Conservation (phyloP, 2,329 filamentous ascomycete genomes). For the Alternaria postmessia region DNA sequence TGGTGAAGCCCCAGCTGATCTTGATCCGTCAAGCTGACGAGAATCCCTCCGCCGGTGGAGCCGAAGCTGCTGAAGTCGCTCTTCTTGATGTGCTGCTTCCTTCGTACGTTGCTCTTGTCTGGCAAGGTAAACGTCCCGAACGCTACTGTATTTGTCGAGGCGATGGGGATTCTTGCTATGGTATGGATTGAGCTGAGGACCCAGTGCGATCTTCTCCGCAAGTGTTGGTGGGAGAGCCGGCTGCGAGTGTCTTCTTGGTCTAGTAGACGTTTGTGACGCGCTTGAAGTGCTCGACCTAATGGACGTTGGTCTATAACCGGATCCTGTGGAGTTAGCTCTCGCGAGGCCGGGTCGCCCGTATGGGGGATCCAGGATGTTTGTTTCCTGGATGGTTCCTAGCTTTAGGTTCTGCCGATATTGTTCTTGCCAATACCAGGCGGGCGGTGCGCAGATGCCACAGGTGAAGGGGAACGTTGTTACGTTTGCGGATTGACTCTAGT, state of each 20-base stretch:
- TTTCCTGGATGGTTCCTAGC: slow-evolving; percentile 15
- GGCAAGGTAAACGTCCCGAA: slow-evolving; percentile 6
- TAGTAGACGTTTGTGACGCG: neutral
- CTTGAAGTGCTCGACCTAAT: slow-evolving; percentile 8
- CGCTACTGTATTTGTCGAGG: neutral
- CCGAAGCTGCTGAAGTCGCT: slow-evolving; percentile 17
- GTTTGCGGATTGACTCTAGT: slow-evolving; percentile 7
- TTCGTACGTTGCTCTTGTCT: slow-evolving; percentile 7
- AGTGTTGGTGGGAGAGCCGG: slow-evolving; percentile 9
- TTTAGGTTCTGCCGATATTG: neutral
- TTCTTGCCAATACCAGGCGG: slow-evolving; percentile 13
- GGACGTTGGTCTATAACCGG: slow-evolving; percentile 4
- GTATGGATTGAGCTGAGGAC: slow-evolving; percentile 16
- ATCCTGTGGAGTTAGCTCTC: slow-evolving; percentile 15
- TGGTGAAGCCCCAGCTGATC: slow-evolving; percentile 23
- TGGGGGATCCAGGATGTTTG: slow-evolving; percentile 13
- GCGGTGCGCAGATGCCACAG: slow-evolving; percentile 17
- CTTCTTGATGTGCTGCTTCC: slow-evolving; percentile 15
- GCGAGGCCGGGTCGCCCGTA: slow-evolving; percentile 6
- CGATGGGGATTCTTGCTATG: slow-evolving; percentile 11
- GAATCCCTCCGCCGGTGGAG: slow-evolving; percentile 8
- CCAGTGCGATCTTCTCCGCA: slow-evolving; percentile 13
- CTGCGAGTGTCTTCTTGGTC: slow-evolving; percentile 10
- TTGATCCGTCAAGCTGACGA: slow-evolving; percentile 35
- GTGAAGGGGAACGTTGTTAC: slow-evolving; percentile 21